phyloP scores from a whole-genome alignment of 2,329 filamentous ascomycete genomes.

The Purpureocillium lavendulum region DNA sequence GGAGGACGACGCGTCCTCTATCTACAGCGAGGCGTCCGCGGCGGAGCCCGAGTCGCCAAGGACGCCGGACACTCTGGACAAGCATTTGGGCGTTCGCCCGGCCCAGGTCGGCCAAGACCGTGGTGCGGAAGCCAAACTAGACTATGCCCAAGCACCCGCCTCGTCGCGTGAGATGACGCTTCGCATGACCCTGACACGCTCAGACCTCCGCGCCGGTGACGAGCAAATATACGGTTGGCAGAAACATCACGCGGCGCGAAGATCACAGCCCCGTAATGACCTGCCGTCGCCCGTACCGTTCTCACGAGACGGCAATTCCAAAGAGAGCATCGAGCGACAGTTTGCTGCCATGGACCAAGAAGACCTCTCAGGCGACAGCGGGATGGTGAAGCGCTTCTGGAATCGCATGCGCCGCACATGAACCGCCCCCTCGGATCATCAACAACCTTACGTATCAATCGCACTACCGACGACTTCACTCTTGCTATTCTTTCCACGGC shows the following conservation, averaged over 20 bases:
- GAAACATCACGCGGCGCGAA: conserved; percentile 29
- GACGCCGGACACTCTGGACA: conserved; percentile 43
- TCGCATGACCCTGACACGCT: conserved; percentile 87
- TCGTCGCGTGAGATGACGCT: conserved; percentile 83
- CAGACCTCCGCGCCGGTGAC: conserved; percentile 72
- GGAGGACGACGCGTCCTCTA: conserved; percentile 47
- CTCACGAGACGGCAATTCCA: conserved; percentile 27
- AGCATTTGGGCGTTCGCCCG: conserved; percentile 20
- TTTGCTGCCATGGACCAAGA: conserved; percentile 46
- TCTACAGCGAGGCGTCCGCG: conserved; percentile 45
- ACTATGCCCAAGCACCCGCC: conserved; percentile 42
- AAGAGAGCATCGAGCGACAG: conserved; percentile 46
- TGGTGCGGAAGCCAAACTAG: conserved; percentile 20
- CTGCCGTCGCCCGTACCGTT: conserved; percentile 18
- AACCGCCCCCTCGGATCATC: no score
- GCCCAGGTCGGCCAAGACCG: conserved; percentile 16
- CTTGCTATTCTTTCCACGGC: no score
- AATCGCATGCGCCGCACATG: conserved; percentile 45
- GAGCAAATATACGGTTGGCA: conserved; percentile 66
- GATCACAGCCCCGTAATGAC: conserved; percentile 29
- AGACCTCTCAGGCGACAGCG: conserved; percentile 32
- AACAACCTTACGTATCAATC: not conserved
- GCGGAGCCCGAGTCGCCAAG: conserved; percentile 52
- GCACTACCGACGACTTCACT: not conserved
- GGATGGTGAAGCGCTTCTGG: conserved; percentile 56